Conservation (phyloP, 169 alveolate genomes). For the Sarcocystis neurona region DNA sequence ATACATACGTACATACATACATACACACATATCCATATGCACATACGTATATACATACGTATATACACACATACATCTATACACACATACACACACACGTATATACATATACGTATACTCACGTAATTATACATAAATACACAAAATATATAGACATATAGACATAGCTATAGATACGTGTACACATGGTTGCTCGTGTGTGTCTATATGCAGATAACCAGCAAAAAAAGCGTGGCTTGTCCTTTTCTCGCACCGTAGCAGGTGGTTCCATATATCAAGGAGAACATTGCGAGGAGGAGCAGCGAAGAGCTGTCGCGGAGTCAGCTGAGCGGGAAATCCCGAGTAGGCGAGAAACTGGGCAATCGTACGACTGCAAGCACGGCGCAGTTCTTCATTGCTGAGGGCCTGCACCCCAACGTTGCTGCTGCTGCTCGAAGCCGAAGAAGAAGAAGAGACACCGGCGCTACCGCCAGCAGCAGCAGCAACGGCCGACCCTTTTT, state of each 20-base stretch:
- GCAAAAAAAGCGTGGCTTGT: too few relatives aligned
- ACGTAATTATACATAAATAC: not conserved
- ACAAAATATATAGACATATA: not conserved
- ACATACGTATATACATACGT: too few relatives aligned
- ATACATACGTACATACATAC: too few relatives aligned
- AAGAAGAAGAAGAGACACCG: not conserved
- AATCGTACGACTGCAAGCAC: not conserved
- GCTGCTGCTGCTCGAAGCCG: not conserved
- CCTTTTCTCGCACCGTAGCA: not conserved
- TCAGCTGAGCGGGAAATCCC: not conserved
- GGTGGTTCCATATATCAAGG: slow-evolving; percentile 11
- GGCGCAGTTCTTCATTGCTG: not conserved
- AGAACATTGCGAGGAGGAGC: slow-evolving; percentile 10
- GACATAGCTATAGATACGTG: not conserved
- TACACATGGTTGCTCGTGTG: not conserved
- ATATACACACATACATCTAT: not conserved
- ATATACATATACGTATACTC: not conserved
- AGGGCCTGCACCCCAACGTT: not conserved
- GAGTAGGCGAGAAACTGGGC: slow-evolving; percentile 3
- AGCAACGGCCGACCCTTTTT: too few relatives aligned
- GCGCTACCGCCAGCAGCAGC: not conserved
- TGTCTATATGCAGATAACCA: not conserved
- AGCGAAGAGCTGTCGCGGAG: not conserved
- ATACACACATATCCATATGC: too few relatives aligned
- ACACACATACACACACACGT: not conserved